Evolutionary conservation across 2,329 filamentous ascomycete species (phyloP).

Genomic region (Xylaria sp.): DNA sequence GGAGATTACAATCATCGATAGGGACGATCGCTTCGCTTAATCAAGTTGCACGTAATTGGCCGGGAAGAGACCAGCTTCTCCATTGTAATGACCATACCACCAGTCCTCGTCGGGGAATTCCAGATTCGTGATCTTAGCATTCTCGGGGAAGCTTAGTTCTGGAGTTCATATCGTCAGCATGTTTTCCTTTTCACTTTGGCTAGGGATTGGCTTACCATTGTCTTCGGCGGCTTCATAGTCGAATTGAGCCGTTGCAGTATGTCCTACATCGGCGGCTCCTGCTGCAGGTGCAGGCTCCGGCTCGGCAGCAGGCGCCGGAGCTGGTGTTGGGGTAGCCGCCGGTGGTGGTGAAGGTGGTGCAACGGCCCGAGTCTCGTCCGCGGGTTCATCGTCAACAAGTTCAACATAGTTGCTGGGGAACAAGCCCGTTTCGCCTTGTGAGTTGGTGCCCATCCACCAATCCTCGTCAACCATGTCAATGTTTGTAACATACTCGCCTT

Average conservation of each 20-base stretch:
- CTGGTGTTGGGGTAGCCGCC: constrained; percentile 38
- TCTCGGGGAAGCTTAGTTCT: constrained; percentile 85
- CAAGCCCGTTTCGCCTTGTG: constrained; percentile 80
- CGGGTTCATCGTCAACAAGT: constrained; percentile 67
- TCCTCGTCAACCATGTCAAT: constrained; percentile 98
- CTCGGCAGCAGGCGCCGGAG: constrained; percentile 46
- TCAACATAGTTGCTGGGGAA: constrained; percentile 99
- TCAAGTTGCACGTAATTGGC: constrained; percentile 67
- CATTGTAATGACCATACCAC: constrained; percentile 91
- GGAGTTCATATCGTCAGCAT: constrained; percentile 49
- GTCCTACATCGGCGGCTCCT: constrained; percentile 50
- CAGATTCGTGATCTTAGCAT: constrained; percentile 78
- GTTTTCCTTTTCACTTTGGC: neutral
- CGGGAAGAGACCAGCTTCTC: constrained; percentile 82
- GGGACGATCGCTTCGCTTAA: constrained; percentile 28
- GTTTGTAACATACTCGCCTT: constrained; percentile 86
- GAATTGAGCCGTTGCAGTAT: constrained; percentile 84
- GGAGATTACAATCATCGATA: neutral
- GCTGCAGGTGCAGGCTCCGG: constrained; percentile 44
- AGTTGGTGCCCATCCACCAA: constrained; percentile 98
- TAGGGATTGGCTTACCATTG: constrained; percentile 63
- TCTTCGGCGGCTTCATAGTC: constrained; percentile 98
- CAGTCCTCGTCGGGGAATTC: constrained; percentile 98
- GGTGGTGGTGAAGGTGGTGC: constrained; percentile 47
- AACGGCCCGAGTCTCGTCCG: constrained; percentile 38